A percentile compares a stretch with the other conserved stretches of the same genome.
Conservation (phyloP, 2,329 filamentous ascomycete species). For the Tolypocladium pustulatum region DNA sequence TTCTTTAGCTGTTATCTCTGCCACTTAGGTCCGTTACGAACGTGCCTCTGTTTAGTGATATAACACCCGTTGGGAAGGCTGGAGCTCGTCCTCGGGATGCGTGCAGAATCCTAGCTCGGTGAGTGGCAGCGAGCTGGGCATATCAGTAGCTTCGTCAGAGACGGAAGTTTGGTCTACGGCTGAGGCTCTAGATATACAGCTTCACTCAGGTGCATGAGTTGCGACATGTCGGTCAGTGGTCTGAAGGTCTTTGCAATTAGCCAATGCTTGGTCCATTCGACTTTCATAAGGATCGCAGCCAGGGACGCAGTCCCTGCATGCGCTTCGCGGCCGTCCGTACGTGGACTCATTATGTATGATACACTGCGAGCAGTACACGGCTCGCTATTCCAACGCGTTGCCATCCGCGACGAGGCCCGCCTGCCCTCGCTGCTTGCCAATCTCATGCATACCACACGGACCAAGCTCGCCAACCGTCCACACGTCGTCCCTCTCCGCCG, state of each 20-base stretch:
- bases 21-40: too few relatives aligned
- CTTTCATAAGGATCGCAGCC: neutral
- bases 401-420: neutral
- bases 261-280: neutral
- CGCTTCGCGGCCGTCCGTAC: neutral
- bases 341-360: conserved; percentile 2
- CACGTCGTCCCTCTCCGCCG: neutral
- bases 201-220: neutral
- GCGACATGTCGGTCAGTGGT: neutral
- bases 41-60: too few relatives aligned
- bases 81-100: too few relatives aligned
- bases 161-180: too few relatives aligned
- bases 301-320: neutral
- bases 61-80: too few relatives aligned
- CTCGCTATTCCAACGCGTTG: neutral
- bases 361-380: conserved; percentile 2
- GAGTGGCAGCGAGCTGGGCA: too few relatives aligned
- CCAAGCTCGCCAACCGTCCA: neutral
- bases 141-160: too few relatives aligned
- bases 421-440: neutral
- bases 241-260: neutral
- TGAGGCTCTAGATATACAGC: neutral
- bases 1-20: too few relatives aligned
- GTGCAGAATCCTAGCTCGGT: too few relatives aligned
- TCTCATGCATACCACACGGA: neutral